phyloP scores from a whole-genome alignment of 306 rosid species.

The Acacia acuminata region DNA sequence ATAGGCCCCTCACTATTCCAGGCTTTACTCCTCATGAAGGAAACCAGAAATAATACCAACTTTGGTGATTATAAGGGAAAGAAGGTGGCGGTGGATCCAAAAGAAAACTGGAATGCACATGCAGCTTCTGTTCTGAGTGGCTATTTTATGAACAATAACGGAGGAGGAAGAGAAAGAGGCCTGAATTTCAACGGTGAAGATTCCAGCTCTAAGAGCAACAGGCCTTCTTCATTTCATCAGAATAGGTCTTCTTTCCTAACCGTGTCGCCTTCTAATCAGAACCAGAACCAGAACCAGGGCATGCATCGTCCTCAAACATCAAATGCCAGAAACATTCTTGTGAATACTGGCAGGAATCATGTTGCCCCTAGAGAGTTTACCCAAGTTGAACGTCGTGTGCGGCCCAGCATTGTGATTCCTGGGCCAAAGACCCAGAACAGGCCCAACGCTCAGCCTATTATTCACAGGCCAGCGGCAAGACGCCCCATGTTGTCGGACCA shows the following conservation, averaged over 20 bases:
- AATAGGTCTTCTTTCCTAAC: neutral
- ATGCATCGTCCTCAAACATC: neutral
- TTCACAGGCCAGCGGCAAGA: neutral
- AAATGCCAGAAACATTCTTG: neutral
- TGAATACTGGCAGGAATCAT: neutral
- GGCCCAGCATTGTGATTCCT: conserved; percentile 22
- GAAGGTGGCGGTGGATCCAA: neutral
- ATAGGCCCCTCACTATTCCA: neutral
- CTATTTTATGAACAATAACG: neutral
- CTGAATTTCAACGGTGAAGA: neutral
- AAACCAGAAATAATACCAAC: neutral
- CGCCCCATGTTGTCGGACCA: neutral
- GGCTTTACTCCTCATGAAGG: neutral
- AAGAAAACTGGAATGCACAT: neutral
- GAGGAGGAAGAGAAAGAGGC: neutral
- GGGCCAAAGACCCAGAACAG: neutral
- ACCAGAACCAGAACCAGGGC: neutral
- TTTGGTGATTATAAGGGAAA: neutral
- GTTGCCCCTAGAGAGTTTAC: neutral
- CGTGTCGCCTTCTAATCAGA: neutral
- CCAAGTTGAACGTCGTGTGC: neutral
- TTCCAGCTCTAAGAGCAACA: neutral
- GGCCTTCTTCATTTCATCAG: neutral
- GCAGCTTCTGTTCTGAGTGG: conserved; percentile 27
- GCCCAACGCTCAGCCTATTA: neutral